Conservation (phyloP, 2,329 filamentous ascomycete species). For the Curvularia hawaiiensis region DNA sequence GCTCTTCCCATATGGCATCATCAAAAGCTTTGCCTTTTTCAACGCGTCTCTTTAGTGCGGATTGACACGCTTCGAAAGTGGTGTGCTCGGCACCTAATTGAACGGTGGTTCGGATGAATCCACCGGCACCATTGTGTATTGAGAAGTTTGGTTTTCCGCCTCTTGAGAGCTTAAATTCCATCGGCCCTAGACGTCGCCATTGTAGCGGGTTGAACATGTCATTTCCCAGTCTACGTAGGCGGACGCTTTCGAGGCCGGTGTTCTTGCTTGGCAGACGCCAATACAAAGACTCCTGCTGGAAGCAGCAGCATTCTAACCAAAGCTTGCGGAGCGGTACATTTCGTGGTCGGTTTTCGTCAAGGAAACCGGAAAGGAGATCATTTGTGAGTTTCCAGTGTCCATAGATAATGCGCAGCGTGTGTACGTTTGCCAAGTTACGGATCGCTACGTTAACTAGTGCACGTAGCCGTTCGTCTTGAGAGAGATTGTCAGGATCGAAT, state of each 20-base stretch:
- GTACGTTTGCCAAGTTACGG: conserved; percentile 49
- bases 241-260: conserved; percentile 48
- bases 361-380: conserved; percentile 48
- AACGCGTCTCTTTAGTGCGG: conserved; percentile 19
- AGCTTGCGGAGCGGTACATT: conserved; percentile 46
- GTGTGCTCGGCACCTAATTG: conserved; percentile 22
- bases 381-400: conserved; percentile 51
- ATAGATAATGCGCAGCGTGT: conserved; percentile 52
- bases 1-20: conserved; percentile 30
- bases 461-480: conserved; percentile 48
- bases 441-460: conserved; percentile 47
- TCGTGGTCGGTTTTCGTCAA: conserved; percentile 39
- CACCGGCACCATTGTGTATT: conserved; percentile 42
- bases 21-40: conserved; percentile 32
- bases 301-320: conserved; percentile 54
- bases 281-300: conserved; percentile 27
- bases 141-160: conserved; percentile 33
- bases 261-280: conserved; percentile 29
- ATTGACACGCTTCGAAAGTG: conserved; percentile 7
- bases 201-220: conserved; percentile 17
- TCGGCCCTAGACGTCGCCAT: conserved; percentile 24
- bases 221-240: conserved; percentile 49
- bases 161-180: conserved; percentile 36
- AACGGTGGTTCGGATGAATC: conserved; percentile 38
- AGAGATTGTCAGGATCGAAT: conserved; percentile 49